Percentiles rank a stretch among this genome's conserved stretches.
phyloP scores from a whole-genome alignment of 176 grass and related monocot genomes.

The Carex pumila region DNA sequence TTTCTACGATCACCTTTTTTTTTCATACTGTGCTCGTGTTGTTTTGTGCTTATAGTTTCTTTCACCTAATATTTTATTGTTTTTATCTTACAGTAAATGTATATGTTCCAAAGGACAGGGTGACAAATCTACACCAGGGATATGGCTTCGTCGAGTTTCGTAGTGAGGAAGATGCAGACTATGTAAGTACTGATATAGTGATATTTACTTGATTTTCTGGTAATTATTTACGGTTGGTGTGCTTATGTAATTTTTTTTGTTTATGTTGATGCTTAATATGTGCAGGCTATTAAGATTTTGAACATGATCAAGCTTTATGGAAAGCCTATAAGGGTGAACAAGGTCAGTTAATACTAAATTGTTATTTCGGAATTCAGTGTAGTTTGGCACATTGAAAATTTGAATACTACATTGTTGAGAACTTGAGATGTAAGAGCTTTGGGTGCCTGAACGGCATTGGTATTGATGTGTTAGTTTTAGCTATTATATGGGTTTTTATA shows the following conservation, averaged over 20 bases:
- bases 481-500: not conserved
- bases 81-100: slow-evolving; percentile 79
- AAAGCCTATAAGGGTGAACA: slow-evolving; percentile 97
- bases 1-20: not conserved
- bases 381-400: not conserved
- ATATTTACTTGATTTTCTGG: slow-evolving; percentile 13
- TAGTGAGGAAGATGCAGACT: slow-evolving; percentile 95
- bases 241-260: not conserved
- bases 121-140: slow-evolving; percentile 98
- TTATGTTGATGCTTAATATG: slow-evolving; percentile 6
- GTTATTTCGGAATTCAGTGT: not conserved
- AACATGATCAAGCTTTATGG: slow-evolving; percentile 99
- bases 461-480: not conserved
- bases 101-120: slow-evolving; percentile 99
- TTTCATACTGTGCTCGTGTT: not conserved
- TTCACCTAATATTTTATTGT: not conserved
- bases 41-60: not conserved
- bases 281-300: slow-evolving; percentile 95
- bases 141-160: slow-evolving; percentile 99
- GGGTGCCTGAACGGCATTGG: not conserved
- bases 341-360: slow-evolving; percentile 33
- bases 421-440: not conserved
- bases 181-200: slow-evolving; percentile 43
- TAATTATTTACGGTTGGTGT: not conserved
- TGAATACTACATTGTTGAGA: not conserved